Evolutionary conservation across 179 eudicot species (phyloP).

Genomic region (Spergularia azorica): DNA sequence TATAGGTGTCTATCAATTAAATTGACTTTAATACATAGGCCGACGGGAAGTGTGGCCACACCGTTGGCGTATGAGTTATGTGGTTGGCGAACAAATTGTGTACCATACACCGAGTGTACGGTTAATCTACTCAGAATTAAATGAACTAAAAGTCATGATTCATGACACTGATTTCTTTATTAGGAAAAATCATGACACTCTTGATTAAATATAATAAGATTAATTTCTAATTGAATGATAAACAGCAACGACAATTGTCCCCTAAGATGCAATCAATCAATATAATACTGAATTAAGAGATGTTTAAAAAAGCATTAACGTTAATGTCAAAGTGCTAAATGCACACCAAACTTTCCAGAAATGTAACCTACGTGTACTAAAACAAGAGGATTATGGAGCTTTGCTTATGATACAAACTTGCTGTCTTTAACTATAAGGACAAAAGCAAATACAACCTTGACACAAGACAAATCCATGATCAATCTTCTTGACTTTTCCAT

Average conservation of each 20-base stretch:
- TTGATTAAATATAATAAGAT: neutral
- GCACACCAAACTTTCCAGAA: slow-evolving; percentile 21
- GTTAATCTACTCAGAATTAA: too few relatives aligned
- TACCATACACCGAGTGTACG: too few relatives aligned
- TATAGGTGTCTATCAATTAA: too few relatives aligned
- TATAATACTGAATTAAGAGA: neutral
- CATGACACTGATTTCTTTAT: too few relatives aligned
- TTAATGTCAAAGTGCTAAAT: slow-evolving; percentile 20
- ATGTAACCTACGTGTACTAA: slow-evolving; percentile 23
- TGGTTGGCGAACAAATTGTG: too few relatives aligned
- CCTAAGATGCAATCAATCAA: slow-evolving; percentile 18
- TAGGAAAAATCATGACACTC: too few relatives aligned
- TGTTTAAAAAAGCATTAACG: slow-evolving; percentile 3
- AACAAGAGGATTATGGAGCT: slow-evolving; percentile 9
- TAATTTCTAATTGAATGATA: neutral
- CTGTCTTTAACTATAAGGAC: slow-evolving; percentile 9
- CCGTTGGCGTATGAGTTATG: too few relatives aligned
- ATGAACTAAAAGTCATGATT: too few relatives aligned
- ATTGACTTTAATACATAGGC: too few relatives aligned
- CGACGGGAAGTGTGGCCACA: too few relatives aligned
- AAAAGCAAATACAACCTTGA: slow-evolving; percentile 22
- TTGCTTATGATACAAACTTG: slow-evolving; percentile 21
- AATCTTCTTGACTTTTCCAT: slow-evolving; percentile 19
- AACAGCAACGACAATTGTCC: slow-evolving; percentile 12
- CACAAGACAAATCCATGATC: slow-evolving; percentile 21